A percentile compares a stretch with the other conserved stretches of the same genome.
These are phyloP conservation scores for Tripidium arundinaceum DNA, from an alignment of 202 grass and related monocot species.

Conservation along the genomic window DNA sequence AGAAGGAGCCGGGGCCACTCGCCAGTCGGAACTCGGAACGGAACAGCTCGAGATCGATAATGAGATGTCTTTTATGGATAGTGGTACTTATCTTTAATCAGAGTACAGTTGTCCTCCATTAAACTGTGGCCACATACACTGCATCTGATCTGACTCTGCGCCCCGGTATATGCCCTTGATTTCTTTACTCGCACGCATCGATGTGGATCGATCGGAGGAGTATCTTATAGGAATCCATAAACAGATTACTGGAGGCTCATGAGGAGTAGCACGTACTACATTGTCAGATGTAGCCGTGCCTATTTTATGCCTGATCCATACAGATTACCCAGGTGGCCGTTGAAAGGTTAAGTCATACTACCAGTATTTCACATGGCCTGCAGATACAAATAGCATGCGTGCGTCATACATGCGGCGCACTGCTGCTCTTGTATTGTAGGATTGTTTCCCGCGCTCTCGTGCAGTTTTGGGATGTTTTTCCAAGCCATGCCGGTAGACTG, in stretches of 20 bases:
- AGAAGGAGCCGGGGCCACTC: neutral
- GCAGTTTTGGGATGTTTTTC: no score
- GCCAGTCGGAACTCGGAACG: no score
- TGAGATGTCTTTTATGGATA: neutral
- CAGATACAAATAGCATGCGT: no score
- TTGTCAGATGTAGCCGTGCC: neutral
- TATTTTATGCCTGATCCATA: neutral
- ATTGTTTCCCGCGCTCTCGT: neutral
- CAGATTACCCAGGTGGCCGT: neutral
- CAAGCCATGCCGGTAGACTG: neutral
- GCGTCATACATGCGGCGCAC: no score
- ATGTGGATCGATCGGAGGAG: neutral
- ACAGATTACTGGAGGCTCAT: neutral
- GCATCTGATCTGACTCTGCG: conserved; percentile 34
- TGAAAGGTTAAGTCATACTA: no score
- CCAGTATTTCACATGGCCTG: no score
- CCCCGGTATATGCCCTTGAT: neutral
- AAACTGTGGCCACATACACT: conserved; percentile 3
- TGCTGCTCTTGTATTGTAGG: no score
- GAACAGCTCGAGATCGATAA: no score
- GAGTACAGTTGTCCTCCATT: conserved; percentile 19
- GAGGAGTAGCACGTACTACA: no score
- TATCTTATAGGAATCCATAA: conserved; percentile 21
- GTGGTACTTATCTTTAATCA: neutral
- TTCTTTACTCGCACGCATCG: conserved; percentile 34